Conservation (phyloP, 208 protist genomes). For the Phytomonas francai region DNA sequence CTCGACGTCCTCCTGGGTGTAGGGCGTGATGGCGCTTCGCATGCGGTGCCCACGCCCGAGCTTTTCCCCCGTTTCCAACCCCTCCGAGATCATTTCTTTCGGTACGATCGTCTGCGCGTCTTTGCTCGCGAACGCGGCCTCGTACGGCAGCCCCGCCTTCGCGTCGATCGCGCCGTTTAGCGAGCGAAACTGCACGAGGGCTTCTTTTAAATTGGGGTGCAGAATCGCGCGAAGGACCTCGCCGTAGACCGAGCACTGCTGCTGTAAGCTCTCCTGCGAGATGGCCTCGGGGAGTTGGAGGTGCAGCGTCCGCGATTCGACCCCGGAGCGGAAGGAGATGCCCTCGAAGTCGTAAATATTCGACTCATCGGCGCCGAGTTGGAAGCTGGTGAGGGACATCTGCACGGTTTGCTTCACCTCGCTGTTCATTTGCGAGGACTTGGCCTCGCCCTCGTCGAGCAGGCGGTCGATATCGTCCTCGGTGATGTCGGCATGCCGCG, state of each 20-base stretch:
- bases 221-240: slow-evolving; percentile 69
- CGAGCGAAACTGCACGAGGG: slow-evolving; percentile 76
- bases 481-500: slow-evolving; percentile 82
- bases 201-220: slow-evolving; percentile 79
- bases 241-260: slow-evolving; percentile 58
- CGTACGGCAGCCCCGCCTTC: slow-evolving; percentile 59
- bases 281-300: slow-evolving; percentile 38
- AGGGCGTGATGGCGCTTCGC: slow-evolving; percentile 47
- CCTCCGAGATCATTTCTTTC: slow-evolving; percentile 75
- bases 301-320: slow-evolving; percentile 72
- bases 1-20: slow-evolving; percentile 63
- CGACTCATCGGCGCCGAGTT: slow-evolving; percentile 84
- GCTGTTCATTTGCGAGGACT: slow-evolving; percentile 70
- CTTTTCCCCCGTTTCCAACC: slow-evolving; percentile 58
- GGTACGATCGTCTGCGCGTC: slow-evolving; percentile 71
- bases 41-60: slow-evolving; percentile 81
- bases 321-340: slow-evolving; percentile 79
- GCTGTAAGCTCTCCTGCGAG: slow-evolving; percentile 56
- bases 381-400: slow-evolving; percentile 90
- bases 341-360: slow-evolving; percentile 96
- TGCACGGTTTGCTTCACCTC: slow-evolving; percentile 82
- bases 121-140: slow-evolving; percentile 42
- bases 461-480: slow-evolving; percentile 98
- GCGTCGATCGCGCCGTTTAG: slow-evolving; percentile 74
- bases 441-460: slow-evolving; percentile 84